Evolutionary conservation across 805 yeast genomes (phyloP).

Genomic region (Yarrowia sp.): DNA sequence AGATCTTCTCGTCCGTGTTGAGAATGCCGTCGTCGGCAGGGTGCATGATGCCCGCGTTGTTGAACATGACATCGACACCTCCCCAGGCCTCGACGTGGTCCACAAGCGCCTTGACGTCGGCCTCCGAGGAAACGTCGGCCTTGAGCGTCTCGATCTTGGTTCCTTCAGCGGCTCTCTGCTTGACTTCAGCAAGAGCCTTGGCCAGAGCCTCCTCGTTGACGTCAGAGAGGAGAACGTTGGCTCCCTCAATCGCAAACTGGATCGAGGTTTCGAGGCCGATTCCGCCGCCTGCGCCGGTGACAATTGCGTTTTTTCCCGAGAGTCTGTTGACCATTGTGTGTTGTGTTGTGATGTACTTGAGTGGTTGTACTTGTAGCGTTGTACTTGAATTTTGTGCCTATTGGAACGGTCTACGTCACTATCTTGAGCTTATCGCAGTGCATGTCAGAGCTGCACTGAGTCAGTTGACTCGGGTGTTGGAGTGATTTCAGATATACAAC

Average conservation of each 20-base stretch:
- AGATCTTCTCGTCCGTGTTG: constrained; percentile 39
- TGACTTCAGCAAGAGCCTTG: constrained; percentile 65
- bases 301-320: constrained; percentile 49
- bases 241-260: constrained; percentile 81
- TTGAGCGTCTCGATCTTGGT: constrained; percentile 54
- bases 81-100: constrained; percentile 68
- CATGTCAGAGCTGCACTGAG: too few relatives aligned
- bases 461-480: too few relatives aligned
- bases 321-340: constrained; percentile 36
- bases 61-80: constrained; percentile 73
- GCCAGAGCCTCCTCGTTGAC: constrained; percentile 45
- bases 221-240: constrained; percentile 84
- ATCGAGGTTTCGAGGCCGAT: constrained; percentile 51
- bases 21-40: constrained; percentile 38
- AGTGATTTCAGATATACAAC: too few relatives aligned
- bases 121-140: constrained; percentile 40
- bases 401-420: too few relatives aligned
- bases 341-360: background rate
- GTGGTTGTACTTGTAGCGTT: too few relatives aligned
- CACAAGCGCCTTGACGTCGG: constrained; percentile 38
- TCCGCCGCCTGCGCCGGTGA: constrained; percentile 44
- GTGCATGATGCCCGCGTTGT: constrained; percentile 78
- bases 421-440: too few relatives aligned
- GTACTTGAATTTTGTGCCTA: too few relatives aligned
- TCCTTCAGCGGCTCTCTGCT: constrained; percentile 68